These are phyloP conservation scores for Fusarium bactridioides DNA, from an alignment of 2,329 filamentous ascomycete species.

Conservation along the genomic window DNA sequence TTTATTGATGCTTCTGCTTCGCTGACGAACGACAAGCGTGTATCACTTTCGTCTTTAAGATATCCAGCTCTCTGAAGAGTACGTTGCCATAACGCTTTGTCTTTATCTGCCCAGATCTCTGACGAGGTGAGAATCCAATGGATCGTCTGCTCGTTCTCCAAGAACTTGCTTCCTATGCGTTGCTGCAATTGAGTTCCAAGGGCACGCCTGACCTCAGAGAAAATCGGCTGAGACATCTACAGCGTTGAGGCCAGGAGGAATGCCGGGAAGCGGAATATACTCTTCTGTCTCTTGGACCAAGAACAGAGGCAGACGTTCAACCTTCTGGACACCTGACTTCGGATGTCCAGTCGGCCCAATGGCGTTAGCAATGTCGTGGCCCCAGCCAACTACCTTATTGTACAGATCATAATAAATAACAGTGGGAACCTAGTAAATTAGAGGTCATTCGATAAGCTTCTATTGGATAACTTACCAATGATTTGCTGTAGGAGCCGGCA, in stretches of 20 bases:
- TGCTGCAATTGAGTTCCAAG: background rate
- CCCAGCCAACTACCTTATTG: background rate
- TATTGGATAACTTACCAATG: background rate
- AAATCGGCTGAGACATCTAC: background rate
- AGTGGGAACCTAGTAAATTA: background rate
- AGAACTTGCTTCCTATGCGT: background rate
- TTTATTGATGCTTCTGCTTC: background rate
- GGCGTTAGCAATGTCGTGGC: background rate
- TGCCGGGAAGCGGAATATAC: fast-evolving
- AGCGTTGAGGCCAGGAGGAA: background rate
- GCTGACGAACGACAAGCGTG: background rate
- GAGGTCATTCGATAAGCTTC: background rate
- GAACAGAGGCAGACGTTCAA: background rate
- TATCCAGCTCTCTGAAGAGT: background rate
- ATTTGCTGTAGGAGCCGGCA: background rate
- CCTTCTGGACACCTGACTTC: background rate
- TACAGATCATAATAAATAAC: background rate
- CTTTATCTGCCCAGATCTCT: background rate
- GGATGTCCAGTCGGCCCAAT: background rate
- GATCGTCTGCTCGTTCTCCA: background rate
- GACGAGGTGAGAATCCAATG: background rate
- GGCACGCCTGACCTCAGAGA: background rate
- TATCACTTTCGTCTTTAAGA: background rate
- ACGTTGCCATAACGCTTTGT: background rate
- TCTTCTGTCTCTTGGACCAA: background rate